Evolutionary conservation across 192 early-diverging fungal genomes (phyloP).

Genomic region (Umbelopsis vinacea): DNA sequence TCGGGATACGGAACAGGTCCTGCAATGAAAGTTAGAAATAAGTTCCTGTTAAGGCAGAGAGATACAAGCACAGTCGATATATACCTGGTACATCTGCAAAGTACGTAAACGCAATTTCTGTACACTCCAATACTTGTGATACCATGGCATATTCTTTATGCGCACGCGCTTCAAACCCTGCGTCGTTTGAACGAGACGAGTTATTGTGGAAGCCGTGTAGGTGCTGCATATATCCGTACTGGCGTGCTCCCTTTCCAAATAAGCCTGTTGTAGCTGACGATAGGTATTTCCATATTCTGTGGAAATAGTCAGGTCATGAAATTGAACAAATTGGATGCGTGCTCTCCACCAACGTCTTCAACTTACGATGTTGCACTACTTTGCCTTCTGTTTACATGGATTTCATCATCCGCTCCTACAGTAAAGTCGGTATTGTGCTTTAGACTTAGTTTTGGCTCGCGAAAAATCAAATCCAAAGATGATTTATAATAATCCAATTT

Average conservation of each 20-base stretch:
- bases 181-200: background rate
- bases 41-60: too few species aligned
- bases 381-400: background rate
- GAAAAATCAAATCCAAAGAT: constrained; percentile 52
- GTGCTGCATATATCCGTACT: constrained; percentile 35
- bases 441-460: constrained; percentile 58
- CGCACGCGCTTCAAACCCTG: background rate
- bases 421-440: constrained; percentile 68
- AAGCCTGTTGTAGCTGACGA: background rate
- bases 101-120: constrained; percentile 59
- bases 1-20: constrained; percentile 28
- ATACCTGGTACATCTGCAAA: constrained; percentile 70
- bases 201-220: constrained; percentile 20
- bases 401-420: constrained; percentile 28
- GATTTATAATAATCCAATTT: constrained; percentile 62
- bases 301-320: background rate
- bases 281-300: constrained; percentile 2
- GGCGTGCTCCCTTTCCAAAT: constrained; percentile 11
- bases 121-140: constrained; percentile 61
- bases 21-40: background rate
- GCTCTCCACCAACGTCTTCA: background rate
- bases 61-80: constrained; percentile 2
- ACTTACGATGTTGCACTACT: constrained; percentile 12
- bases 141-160: constrained; percentile 72
- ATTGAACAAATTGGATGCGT: too few species aligned